A percentile compares a stretch with the other conserved stretches of the same genome.
Conservation (phyloP, 2,329 filamentous ascomycete genomes). For the Bipolaris gigantea region DNA sequence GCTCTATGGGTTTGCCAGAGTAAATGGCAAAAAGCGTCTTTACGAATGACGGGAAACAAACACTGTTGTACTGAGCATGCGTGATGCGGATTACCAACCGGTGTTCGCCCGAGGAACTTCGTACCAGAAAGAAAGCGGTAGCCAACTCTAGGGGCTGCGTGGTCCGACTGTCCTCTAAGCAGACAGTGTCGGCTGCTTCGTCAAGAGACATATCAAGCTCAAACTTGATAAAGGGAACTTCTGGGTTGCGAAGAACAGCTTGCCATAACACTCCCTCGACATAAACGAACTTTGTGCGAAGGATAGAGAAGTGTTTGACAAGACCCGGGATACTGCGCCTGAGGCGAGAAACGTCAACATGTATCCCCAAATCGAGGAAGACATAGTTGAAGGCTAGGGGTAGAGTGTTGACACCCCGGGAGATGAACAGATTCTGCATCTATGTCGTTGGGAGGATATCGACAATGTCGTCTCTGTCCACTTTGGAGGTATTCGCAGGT, state of each 20-base stretch:
- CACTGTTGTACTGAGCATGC: slow-evolving; percentile 23
- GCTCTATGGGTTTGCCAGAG: neutral
- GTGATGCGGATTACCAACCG: slow-evolving; percentile 13
- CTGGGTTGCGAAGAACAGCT: neutral
- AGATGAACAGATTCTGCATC: neutral
- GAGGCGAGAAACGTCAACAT: neutral
- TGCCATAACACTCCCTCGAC: neutral
- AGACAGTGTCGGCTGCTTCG: neutral
- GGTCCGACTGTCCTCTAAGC: neutral
- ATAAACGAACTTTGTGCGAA: neutral
- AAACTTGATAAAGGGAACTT: neutral
- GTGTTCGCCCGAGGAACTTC: neutral
- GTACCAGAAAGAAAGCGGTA: slow-evolving; percentile 6
- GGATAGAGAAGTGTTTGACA: neutral
- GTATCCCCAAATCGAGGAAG: neutral
- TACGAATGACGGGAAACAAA: slow-evolving; percentile 10
- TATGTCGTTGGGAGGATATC: neutral
- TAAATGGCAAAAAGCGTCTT: slow-evolving; percentile 6
- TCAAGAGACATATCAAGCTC: neutral
- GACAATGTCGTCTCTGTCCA: neutral
- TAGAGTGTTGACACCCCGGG: neutral
- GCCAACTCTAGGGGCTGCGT: neutral
- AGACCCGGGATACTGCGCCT: neutral
- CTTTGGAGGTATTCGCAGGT: neutral
- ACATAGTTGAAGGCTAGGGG: slow-evolving; percentile 2